Conservation (phyloP, 768 basidiomycete genomes). For the Xerocomus potaroensis region DNA sequence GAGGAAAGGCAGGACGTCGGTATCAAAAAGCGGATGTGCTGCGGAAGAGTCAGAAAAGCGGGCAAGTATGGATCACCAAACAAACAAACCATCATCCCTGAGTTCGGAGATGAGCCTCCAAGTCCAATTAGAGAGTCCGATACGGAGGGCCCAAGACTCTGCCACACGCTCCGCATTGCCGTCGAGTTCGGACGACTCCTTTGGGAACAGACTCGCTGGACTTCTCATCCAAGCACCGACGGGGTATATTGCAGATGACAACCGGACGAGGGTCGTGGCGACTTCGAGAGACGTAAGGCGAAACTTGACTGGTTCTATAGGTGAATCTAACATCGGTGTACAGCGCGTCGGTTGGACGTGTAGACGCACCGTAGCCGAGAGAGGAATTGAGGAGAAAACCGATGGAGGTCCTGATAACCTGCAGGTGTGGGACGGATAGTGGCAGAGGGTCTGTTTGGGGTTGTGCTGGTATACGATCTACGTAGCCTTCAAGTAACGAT, state of each 20-base stretch:
- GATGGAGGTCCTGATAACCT: constrained; percentile 70
- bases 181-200: constrained; percentile 14
- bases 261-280: constrained; percentile 60
- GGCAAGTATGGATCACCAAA: not conserved
- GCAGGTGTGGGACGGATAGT: constrained; percentile 59
- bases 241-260: constrained; percentile 70
- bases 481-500: constrained; percentile 64
- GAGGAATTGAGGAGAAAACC: constrained; percentile 78
- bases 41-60: constrained; percentile 5
- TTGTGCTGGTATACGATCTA: constrained; percentile 38
- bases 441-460: constrained; percentile 41
- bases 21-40: constrained; percentile 58
- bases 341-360: not conserved
- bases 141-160: constrained; percentile 66
- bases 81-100: constrained; percentile 59
- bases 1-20: constrained; percentile 61
- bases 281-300: constrained; percentile 67
- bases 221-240: constrained; percentile 57
- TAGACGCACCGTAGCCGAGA: constrained; percentile 63
- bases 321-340: constrained; percentile 3
- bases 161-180: constrained; percentile 26
- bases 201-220: constrained; percentile 19
- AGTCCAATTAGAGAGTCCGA: constrained; percentile 66
- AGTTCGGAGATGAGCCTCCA: constrained; percentile 75
- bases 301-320: constrained; percentile 64